Evolutionary conservation across 1,139 yeast species (phyloP).

Genomic region (Meyerozyma athensensis): DNA sequence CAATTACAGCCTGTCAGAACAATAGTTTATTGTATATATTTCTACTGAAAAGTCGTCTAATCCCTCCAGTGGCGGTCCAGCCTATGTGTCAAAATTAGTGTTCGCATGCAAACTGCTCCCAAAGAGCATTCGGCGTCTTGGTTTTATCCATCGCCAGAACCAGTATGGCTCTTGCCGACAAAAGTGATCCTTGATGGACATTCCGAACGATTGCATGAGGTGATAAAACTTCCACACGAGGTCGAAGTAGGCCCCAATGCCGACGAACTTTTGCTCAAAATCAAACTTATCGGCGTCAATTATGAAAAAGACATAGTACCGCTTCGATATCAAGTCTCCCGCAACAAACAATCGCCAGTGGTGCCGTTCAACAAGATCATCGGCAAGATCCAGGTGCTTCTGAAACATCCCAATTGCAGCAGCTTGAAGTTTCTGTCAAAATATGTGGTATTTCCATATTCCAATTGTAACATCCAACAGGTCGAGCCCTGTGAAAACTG

Average conservation of each 20-base stretch:
- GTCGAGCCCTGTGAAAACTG: slow-evolving; percentile 22
- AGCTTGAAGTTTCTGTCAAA: slow-evolving; percentile 13
- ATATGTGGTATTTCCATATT: slow-evolving; percentile 33
- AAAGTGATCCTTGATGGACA: neutral
- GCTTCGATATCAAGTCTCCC: slow-evolving; percentile 5
- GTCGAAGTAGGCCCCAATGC: slow-evolving; percentile 13
- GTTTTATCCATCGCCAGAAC: slow-evolving; percentile 1
- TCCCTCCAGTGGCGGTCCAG: neutral
- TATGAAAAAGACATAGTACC: slow-evolving; percentile 16
- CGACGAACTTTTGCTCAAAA: slow-evolving; percentile 24
- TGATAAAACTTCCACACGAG: slow-evolving; percentile 28
- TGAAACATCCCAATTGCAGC: slow-evolving; percentile 8
- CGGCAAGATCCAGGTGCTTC: slow-evolving; percentile 19
- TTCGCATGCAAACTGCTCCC: slow-evolving; percentile 2
- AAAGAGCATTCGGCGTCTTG: slow-evolving; percentile 2
- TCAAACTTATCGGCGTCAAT: slow-evolving; percentile 30
- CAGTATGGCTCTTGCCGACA: slow-evolving; percentile 1
- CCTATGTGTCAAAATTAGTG: neutral
- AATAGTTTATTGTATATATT: neutral
- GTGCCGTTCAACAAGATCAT: slow-evolving; percentile 33
- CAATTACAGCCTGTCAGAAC: neutral
- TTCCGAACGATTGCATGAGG: slow-evolving; percentile 18
- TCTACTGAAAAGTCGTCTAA: neutral
- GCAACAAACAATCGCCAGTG: slow-evolving; percentile 9
- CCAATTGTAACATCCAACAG: slow-evolving; percentile 28